Conservation (phyloP, 2,329 filamentous ascomycete species). For the Fusarium graminum region DNA sequence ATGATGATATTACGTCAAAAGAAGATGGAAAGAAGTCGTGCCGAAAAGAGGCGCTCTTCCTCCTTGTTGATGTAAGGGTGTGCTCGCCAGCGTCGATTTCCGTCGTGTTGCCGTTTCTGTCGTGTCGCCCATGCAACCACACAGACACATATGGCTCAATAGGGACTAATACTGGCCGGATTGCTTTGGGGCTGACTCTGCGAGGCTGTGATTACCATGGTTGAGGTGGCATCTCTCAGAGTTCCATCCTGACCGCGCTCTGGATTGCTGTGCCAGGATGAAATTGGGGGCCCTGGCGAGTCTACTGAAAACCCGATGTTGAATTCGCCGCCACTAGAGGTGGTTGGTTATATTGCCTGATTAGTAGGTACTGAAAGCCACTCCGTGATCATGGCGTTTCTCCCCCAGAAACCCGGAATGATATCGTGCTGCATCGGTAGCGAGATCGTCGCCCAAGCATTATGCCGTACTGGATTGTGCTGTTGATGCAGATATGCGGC, state of each 20-base stretch:
- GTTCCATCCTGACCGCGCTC: not conserved
- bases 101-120: conserved; percentile 33
- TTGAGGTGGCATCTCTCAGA: no score
- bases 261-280: not conserved
- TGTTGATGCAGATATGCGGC: conserved; percentile 15
- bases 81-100: conserved; percentile 38
- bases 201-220: no score
- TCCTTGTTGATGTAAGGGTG: conserved; percentile 24
- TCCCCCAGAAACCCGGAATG: conserved; percentile 2
- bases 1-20: conserved; percentile 33
- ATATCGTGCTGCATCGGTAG: not conserved
- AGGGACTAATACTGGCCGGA: conserved; percentile 11
- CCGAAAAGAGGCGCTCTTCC: conserved; percentile 15
- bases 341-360: conserved; percentile 10
- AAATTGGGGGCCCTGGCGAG: not conserved
- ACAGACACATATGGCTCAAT: conserved; percentile 39
- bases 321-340: conserved; percentile 24
- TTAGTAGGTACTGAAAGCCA: conserved; percentile 2
- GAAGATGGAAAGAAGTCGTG: conserved; percentile 25
- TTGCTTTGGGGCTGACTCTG: conserved; percentile 3
- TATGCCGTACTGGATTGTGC: not conserved
- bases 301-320: conserved; percentile 4
- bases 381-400: conserved; percentile 18
- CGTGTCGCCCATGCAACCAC: conserved; percentile 29
- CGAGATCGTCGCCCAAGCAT: not conserved